phyloP scores from a whole-genome alignment of 139 green algal genomes.

The Zygnema circumcarinatum region DNA sequence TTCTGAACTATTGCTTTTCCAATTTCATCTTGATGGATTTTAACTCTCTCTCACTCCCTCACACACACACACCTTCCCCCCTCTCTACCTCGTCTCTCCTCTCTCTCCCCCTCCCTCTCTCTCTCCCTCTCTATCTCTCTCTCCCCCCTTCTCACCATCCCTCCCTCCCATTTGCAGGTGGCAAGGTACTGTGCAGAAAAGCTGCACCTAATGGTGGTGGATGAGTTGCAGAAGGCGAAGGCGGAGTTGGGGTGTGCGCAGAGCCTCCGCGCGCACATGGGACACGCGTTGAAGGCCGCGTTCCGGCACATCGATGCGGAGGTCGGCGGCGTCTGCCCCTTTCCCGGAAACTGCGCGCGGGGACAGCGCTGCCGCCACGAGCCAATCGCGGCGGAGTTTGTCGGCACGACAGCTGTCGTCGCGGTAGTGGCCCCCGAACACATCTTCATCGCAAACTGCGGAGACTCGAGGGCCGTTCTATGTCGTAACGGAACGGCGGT shows the following conservation, averaged over 20 bases:
- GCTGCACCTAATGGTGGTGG: background rate
- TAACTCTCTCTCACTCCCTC: background rate
- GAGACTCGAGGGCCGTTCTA: conserved; percentile 87
- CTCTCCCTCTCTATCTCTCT: background rate
- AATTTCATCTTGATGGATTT: background rate
- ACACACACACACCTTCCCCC: background rate
- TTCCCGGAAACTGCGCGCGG: background rate
- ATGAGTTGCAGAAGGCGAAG: conserved; percentile 17
- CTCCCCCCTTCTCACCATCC: background rate
- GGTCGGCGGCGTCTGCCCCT: conserved; percentile 6
- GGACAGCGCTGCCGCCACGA: background rate
- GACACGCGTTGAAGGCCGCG: background rate
- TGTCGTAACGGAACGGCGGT: conserved; percentile 27
- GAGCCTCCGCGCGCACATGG: conserved; percentile 14
- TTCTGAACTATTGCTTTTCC: background rate
- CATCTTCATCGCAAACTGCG: conserved; percentile 82
- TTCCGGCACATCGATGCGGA: conserved; percentile 41
- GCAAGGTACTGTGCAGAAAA: background rate
- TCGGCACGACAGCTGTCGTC: conserved; percentile 87
- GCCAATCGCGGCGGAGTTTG: conserved; percentile 57
- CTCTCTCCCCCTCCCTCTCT: background rate
- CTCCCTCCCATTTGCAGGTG: background rate
- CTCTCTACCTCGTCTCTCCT: background rate
- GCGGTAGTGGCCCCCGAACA: conserved; percentile 67
- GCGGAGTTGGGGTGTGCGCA: background rate